These are phyloP conservation scores for Saccharomycopsis olivae DNA, from an alignment of 805 yeast genomes.

Conservation along the genomic window DNA sequence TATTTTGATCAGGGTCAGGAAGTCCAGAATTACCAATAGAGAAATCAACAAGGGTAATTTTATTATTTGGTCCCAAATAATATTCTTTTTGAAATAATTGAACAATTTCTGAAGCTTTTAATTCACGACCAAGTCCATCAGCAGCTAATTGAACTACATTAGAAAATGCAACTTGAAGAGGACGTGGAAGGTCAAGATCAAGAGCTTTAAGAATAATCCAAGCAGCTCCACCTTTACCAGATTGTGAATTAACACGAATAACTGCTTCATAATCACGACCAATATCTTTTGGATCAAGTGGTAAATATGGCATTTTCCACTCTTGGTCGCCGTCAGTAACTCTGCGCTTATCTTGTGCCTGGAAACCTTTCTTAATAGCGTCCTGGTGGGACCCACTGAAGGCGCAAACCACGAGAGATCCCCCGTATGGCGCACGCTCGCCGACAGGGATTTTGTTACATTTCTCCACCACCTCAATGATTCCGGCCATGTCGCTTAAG, in stretches of 20 bases:
- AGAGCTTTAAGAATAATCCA: conserved; percentile 65
- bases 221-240: conserved; percentile 86
- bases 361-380: conserved; percentile 59
- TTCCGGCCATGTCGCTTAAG: conserved; percentile 54
- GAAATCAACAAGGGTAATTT: conserved; percentile 31
- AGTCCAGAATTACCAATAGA: conserved; percentile 25
- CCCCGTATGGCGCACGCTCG: conserved; percentile 74
- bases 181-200: conserved; percentile 67
- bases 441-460: conserved; percentile 70
- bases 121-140: conserved; percentile 57
- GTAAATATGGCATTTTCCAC: conserved; percentile 70
- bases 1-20: conserved; percentile 29
- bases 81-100: conserved; percentile 45
- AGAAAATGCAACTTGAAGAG: conserved; percentile 59
- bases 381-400: conserved; percentile 69
- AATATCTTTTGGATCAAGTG: conserved; percentile 72
- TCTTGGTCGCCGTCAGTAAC: conserved; percentile 36
- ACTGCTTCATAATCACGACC: conserved; percentile 78
- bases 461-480: conserved; percentile 61
- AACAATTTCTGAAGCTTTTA: conserved; percentile 56
- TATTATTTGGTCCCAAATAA: conserved; percentile 31
- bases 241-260: conserved; percentile 74
- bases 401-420: conserved; percentile 69
- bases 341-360: conserved; percentile 39
- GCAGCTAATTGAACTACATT: conserved; percentile 53